A percentile compares a stretch with the other conserved stretches of the same genome.
phyloP scores from a whole-genome alignment of 2,329 filamentous ascomycete genomes.

The Hirsutella minnesotensis region DNA sequence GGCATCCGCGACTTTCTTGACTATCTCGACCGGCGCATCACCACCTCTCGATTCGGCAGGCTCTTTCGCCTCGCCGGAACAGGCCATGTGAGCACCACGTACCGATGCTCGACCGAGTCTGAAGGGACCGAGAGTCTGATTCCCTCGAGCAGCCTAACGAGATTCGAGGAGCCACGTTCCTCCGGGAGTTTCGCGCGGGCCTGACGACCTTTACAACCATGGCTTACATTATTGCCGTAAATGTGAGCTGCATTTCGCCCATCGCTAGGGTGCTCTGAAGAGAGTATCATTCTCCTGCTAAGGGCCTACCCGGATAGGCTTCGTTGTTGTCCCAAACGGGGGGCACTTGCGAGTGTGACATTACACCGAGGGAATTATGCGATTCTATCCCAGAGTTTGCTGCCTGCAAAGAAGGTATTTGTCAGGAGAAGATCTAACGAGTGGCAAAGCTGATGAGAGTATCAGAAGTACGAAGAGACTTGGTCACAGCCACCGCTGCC shows the following conservation, averaged over 20 bases:
- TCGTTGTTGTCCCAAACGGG: constrained; percentile 65
- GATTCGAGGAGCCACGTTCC: constrained; percentile 57
- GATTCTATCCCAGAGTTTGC: constrained; percentile 31
- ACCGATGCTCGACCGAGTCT: neutral
- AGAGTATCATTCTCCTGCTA: too few relatives aligned
- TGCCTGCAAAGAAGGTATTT: constrained; percentile 34
- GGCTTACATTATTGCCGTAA: constrained; percentile 75
- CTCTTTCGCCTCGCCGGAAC: constrained; percentile 56
- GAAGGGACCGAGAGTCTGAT: neutral
- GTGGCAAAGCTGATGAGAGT: neutral
- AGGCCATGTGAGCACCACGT: constrained; percentile 45
- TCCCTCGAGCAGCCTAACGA: constrained; percentile 42
- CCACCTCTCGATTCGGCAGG: constrained; percentile 37
- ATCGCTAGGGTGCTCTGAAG: too few relatives aligned
- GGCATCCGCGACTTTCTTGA: constrained; percentile 24
- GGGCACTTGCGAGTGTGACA: constrained; percentile 60
- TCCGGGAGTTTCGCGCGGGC: constrained; percentile 68
- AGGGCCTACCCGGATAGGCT: constrained; percentile 34
- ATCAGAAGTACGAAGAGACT: constrained; percentile 57
- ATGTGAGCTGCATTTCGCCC: constrained; percentile 27
- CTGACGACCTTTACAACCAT: constrained; percentile 71
- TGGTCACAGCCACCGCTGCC: constrained; percentile 76
- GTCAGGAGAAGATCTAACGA: neutral
- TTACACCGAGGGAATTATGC: constrained; percentile 32
- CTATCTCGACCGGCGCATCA: constrained; percentile 21